phyloP scores from a whole-genome alignment of 2,329 filamentous ascomycete species.

The Leptographium flavum region DNA sequence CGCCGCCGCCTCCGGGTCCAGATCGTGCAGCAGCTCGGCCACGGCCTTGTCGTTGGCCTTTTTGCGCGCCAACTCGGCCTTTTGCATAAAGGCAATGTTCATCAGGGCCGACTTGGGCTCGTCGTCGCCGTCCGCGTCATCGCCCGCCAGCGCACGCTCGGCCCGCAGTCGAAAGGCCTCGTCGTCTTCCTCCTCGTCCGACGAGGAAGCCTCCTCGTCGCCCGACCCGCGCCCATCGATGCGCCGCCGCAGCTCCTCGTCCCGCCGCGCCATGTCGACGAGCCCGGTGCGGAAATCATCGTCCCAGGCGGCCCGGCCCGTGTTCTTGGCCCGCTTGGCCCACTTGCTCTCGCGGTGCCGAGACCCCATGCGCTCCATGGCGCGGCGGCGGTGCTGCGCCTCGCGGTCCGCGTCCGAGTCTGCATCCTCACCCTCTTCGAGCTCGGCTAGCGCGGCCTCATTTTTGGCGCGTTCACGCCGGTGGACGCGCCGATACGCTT shows the following conservation, averaged over 20 bases:
- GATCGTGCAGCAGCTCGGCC: constrained; percentile 52
- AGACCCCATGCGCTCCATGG: constrained; percentile 72
- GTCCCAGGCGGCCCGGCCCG: constrained; percentile 74
- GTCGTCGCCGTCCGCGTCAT: constrained; percentile 23
- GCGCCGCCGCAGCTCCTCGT: constrained; percentile 67
- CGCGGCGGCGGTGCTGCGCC: constrained; percentile 56
- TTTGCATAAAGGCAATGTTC: constrained; percentile 89
- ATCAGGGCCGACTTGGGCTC: constrained; percentile 53
- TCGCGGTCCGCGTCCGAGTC: constrained; percentile 54
- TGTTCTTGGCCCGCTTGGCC: constrained; percentile 72
- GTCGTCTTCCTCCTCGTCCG: constrained; percentile 36
- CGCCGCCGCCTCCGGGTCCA: constrained; percentile 28
- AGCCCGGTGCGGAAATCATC: constrained; percentile 68
- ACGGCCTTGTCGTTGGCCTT: constrained; percentile 69
- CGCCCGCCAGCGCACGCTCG: constrained; percentile 31
- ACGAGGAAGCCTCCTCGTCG: constrained; percentile 16
- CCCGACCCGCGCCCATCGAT: constrained; percentile 52
- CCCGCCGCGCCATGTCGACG: constrained; percentile 65
- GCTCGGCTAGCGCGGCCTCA: constrained; percentile 34
- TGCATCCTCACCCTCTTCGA: constrained; percentile 47
- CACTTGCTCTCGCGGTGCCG: constrained; percentile 83
- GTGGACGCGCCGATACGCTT: constrained; percentile 83
- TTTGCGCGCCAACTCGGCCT: constrained; percentile 65
- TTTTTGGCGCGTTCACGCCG: constrained; percentile 53
- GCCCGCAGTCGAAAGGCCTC: constrained; percentile 36